Base-by-base conservation (phyloP, 345 rosid genomes). In the Aethionema arabicum region DNA sequence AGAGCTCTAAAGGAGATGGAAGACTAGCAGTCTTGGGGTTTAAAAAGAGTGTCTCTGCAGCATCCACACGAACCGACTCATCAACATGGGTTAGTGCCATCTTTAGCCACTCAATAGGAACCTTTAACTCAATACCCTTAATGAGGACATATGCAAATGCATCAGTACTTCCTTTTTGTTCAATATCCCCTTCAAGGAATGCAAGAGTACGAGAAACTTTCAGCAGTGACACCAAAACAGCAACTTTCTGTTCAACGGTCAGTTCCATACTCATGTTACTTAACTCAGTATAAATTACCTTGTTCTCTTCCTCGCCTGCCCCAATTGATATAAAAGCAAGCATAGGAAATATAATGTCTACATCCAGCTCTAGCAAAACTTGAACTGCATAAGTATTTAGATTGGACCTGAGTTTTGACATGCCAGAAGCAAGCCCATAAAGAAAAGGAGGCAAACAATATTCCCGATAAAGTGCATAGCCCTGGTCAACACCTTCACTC, bases 1-100 rank as follows among this genome's bases (percentile, higher is more conserved):
- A 67, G 16, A 92, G 86, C 79, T 92, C 98, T 48, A 92, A 82
- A 64, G 68, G 78, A 32, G 96, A 92, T 52, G 98, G 96, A 54
- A 92, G 83, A 77, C 88, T 83, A 45, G 96, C 59, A 27, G 83
- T 86, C 76, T 89, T 92, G 47, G 98, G 98, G 70, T 85, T 92
- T 53, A 92, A 68, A 75, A 92, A 82, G 70, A 92, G 98, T 65
- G 85, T 77, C 78, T 87, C 98, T n/a, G 96, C 98, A 66, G 96
- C 85, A 79, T 87, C 96, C 47, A 92, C 91, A 51, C 95, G 98
- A 42, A 92, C 87, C 32, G 84, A 77, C 80, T 89, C 98, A 54
- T 92, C 96, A 60, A 74, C 83, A 80, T 92, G 93, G 61, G 84
- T 82, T 84, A 92, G 72, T 52, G 98, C 96, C 85, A 83, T 72